Evolutionary conservation across 2,329 filamentous ascomycete genomes (phyloP).

Genomic region (Aspergillus felis): DNA sequence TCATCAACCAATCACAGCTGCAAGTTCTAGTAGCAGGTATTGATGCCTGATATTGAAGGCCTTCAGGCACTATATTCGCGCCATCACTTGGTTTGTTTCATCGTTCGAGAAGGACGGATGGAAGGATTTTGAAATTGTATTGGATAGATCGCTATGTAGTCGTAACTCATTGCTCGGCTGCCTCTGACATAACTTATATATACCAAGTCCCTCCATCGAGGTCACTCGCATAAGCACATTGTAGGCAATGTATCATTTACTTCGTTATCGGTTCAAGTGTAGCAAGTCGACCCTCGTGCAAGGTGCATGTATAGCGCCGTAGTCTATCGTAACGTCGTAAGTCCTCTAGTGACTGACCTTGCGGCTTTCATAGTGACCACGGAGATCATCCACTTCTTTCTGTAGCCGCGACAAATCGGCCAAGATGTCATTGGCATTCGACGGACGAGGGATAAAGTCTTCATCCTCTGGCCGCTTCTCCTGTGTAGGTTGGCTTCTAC

Average conservation of each 20-base stretch:
- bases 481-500: conserved; percentile 17
- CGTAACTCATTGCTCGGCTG: not conserved
- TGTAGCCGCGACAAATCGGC: conserved; percentile 69
- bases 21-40: too few species aligned
- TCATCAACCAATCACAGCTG: not conserved
- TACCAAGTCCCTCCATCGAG: not conserved
- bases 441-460: conserved; percentile 32
- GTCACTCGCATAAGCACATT: not conserved
- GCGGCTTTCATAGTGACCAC: conserved; percentile 36
- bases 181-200: not conserved
- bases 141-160: not conserved
- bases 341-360: conserved; percentile 22
- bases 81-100: too few species aligned
- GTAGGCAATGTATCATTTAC: not conserved
- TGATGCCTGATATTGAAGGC: not conserved
- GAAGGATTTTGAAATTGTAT: not conserved
- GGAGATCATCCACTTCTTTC: conserved; percentile 65
- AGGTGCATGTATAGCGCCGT: not conserved
- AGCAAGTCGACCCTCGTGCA: not conserved
- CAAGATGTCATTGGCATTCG: conserved; percentile 57
- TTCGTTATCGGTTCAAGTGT: not conserved
- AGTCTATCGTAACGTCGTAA: conserved; percentile 6
- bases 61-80: too few species aligned
- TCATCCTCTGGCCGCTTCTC: conserved; percentile 21
- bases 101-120: too few species aligned